Base-by-base conservation (phyloP, 202 grass and related monocot species). In the Brachypodium distachyon region DNA sequence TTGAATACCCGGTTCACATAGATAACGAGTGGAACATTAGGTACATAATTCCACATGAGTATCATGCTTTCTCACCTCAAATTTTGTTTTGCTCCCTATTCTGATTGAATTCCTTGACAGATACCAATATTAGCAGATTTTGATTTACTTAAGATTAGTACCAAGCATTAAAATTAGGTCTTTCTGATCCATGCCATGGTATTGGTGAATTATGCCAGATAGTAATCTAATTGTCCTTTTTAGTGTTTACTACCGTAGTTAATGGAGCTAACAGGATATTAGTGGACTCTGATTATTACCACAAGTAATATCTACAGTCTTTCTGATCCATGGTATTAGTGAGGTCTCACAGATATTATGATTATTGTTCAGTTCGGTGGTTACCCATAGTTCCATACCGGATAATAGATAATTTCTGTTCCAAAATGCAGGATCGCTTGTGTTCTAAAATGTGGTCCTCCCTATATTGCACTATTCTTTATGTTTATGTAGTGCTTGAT, bases 21-120 rank as follows among this genome's bases (percentile, higher is more conserved):
- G 95, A 98, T 33, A 94, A 98, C 14, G 91, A 97, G 57, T 97
- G 95, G 95, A 88, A 92, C 68, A 98, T 95, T 76, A 94, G 91
- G 91, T 89, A 77, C 23, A 31, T 47, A 36, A 82, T 84, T 77
- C 28, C 9, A 25, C 55, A n/a, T 69, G 13, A 40, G n/a, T 18
- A 39, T 4, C 12, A 10, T 72, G 12, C 54, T 74, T 29, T 78
- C 11, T 64, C 31, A 21, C 7, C 40, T 73, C 42, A 2, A 3
- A 40, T 33, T 67, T 55, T 6, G 36, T 38, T 79, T 61, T 9
- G 0, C 22, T 26, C 10, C 42, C 18, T 53, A 49, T 38, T 47
- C 19, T 63, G 43, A 61, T 77, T 83, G 61, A 36, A 34, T 64
- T 63, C 21, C 22, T 34, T 58, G 26, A 70, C 23, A 26, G 18